Conservation (phyloP, 2,329 filamentous ascomycete species). For the Daldinia sp. region DNA sequence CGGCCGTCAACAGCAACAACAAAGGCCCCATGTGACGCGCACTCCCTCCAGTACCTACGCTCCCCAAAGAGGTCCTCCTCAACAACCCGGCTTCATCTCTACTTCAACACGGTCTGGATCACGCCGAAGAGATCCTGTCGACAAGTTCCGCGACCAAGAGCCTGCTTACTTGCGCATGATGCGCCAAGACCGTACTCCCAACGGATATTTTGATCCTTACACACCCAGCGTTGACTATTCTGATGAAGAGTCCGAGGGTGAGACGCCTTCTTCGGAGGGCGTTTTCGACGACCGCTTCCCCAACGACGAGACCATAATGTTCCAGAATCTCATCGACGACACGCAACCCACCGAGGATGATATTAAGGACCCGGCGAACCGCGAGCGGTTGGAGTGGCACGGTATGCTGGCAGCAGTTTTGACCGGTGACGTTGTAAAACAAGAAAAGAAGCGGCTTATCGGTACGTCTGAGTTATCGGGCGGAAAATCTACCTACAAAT, state of each 20-base stretch:
- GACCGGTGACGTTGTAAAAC: constrained; percentile 94
- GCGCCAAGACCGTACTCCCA: constrained; percentile 69
- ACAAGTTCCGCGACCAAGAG: constrained; percentile 78
- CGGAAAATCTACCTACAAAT: constrained; percentile 73
- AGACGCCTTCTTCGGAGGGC: constrained; percentile 85
- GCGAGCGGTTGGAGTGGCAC: constrained; percentile 96
- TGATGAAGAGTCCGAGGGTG: constrained; percentile 89
- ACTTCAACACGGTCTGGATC: constrained; percentile 52
- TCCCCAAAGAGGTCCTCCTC: constrained; percentile 63
- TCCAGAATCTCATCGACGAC: constrained; percentile 73
- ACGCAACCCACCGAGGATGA: constrained; percentile 93
- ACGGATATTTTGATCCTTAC: constrained; percentile 79
- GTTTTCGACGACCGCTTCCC: constrained; percentile 82
- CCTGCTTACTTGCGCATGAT: constrained; percentile 94
- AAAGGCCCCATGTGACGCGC: constrained; percentile 73
- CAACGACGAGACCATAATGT: constrained; percentile 91
- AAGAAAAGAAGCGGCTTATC: constrained; percentile 96
- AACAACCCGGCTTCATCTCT: constrained; percentile 50
- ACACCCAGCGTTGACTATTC: constrained; percentile 71
- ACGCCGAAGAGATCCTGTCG: constrained; percentile 58
- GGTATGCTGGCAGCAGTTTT: constrained; percentile 96
- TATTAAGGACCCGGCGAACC: constrained; percentile 83
- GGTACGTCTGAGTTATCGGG: constrained; percentile 71
- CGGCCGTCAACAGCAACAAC: constrained; percentile 67
- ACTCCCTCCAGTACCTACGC: constrained; percentile 85